phyloP scores from a whole-genome alignment of 768 basidiomycete genomes.

The Xerocomus potaroensis region DNA sequence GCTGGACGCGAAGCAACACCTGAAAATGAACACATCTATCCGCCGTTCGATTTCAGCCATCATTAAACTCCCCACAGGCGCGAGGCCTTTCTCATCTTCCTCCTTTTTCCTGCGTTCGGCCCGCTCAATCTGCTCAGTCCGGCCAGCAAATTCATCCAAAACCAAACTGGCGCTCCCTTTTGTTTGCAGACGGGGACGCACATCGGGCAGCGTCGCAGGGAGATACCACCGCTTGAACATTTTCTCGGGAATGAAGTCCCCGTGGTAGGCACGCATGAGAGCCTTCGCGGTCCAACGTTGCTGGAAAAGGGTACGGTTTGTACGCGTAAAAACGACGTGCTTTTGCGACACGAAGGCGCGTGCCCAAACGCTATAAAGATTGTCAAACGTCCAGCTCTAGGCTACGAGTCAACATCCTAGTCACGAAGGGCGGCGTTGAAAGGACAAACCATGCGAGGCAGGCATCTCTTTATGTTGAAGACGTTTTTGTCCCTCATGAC shows the following conservation, averaged over 20 bases:
- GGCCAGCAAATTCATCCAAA: slow-evolving; percentile 56
- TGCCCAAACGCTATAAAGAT: slow-evolving; percentile 86
- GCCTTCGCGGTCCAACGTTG: slow-evolving; percentile 88
- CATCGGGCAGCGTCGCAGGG: slow-evolving; percentile 80
- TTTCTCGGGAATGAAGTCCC: slow-evolving; percentile 88
- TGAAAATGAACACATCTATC: slow-evolving; percentile 89
- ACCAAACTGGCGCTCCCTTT: slow-evolving; percentile 35
- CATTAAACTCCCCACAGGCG: slow-evolving; percentile 95
- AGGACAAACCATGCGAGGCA: slow-evolving; percentile 72
- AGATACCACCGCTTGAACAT: slow-evolving; percentile 96
- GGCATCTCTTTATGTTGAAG: slow-evolving; percentile 44
- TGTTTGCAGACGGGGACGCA: slow-evolving; percentile 53
- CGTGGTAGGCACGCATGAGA: slow-evolving; percentile 89
- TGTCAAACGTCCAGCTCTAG: slow-evolving; percentile 86
- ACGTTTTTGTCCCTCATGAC: slow-evolving; percentile 48
- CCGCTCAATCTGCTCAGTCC: slow-evolving; percentile 40
- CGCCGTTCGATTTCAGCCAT: slow-evolving; percentile 91
- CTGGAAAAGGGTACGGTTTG: slow-evolving; percentile 71
- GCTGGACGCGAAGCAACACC: slow-evolving; percentile 82
- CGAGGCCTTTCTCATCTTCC: slow-evolving; percentile 58
- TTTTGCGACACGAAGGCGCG: slow-evolving; percentile 53
- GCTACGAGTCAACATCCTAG: slow-evolving; percentile 1
- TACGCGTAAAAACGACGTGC: slow-evolving; percentile 52
- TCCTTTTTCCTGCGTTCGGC: slow-evolving; percentile 47
- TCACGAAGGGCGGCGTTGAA: background rate